These are phyloP conservation scores for Barnettozyma californica DNA, from an alignment of 805 yeast genomes.

Conservation along the genomic window DNA sequence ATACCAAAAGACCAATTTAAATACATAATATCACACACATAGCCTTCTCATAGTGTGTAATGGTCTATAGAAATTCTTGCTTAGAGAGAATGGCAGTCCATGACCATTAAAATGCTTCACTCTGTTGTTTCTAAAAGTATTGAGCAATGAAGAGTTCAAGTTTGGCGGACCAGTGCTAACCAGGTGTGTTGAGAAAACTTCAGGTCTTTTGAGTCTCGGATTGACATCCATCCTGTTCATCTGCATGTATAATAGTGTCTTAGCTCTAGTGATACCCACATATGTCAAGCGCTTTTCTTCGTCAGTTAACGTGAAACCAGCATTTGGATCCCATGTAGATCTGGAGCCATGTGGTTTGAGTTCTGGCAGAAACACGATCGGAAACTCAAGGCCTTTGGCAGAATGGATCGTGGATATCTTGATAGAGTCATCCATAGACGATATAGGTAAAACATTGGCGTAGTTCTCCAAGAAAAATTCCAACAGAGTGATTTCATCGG, in stretches of 20 bases:
- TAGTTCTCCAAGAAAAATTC: conserved; percentile 31
- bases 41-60: conserved; percentile 2
- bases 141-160: neutral
- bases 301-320: neutral
- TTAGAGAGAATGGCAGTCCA: neutral
- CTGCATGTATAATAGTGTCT: conserved; percentile 27
- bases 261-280: conserved; percentile 66
- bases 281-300: conserved; percentile 44
- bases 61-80: conserved; percentile 2
- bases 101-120: conserved; percentile 4
- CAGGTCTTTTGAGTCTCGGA: neutral
- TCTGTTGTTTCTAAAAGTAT: neutral
- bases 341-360: conserved; percentile 7
- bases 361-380: conserved; percentile 49
- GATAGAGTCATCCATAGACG: conserved; percentile 30
- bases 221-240: conserved; percentile 1
- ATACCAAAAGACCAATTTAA: neutral
- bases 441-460: conserved; percentile 26
- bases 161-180: neutral
- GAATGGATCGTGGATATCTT: conserved; percentile 67
- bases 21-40: neutral
- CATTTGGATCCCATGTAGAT: conserved; percentile 1
- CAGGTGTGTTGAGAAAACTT: neutral
- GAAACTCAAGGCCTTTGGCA: conserved; percentile 71
- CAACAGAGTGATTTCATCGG: conserved; percentile 21